These are phyloP conservation scores for Curvularia lunata DNA, from an alignment of 2,329 filamentous ascomycete species.

Conservation along the genomic window DNA sequence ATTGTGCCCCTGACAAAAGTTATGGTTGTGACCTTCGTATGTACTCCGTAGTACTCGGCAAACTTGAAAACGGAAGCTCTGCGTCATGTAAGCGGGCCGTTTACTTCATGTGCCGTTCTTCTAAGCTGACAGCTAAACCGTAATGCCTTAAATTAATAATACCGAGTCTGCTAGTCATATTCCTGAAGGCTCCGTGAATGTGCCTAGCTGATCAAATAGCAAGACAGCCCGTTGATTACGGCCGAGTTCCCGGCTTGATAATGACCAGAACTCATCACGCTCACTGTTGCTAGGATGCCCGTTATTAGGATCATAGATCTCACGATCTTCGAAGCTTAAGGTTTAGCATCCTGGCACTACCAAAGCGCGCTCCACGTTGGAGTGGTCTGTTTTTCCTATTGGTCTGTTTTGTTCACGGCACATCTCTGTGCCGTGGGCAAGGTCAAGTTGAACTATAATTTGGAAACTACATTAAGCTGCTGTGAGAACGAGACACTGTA, in stretches of 20 bases:
- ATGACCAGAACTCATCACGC: not conserved
- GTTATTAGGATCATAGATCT: not conserved
- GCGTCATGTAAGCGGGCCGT: no score
- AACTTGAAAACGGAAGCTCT: no score
- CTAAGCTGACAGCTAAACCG: not conserved
- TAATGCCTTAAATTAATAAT: no score
- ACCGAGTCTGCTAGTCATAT: not conserved
- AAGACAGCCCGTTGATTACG: not conserved
- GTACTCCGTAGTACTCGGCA: no score
- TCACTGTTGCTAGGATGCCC: not conserved
- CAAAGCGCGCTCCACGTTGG: not conserved
- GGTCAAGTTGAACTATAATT: not conserved
- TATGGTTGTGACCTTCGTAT: no score
- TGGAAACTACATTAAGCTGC: not conserved
- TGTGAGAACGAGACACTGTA: not conserved
- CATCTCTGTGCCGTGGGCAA: not conserved
- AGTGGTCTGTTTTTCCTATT: not conserved
- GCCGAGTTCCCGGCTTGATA: not conserved
- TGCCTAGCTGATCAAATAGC: not conserved
- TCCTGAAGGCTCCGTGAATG: not conserved
- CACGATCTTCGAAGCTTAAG: no score
- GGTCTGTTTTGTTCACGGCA: not conserved
- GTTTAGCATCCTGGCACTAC: not conserved
- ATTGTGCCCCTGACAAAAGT: no score
- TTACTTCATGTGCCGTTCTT: not conserved